phyloP scores from a whole-genome alignment of 2,329 filamentous ascomycete species.

The Bisporella sp. region DNA sequence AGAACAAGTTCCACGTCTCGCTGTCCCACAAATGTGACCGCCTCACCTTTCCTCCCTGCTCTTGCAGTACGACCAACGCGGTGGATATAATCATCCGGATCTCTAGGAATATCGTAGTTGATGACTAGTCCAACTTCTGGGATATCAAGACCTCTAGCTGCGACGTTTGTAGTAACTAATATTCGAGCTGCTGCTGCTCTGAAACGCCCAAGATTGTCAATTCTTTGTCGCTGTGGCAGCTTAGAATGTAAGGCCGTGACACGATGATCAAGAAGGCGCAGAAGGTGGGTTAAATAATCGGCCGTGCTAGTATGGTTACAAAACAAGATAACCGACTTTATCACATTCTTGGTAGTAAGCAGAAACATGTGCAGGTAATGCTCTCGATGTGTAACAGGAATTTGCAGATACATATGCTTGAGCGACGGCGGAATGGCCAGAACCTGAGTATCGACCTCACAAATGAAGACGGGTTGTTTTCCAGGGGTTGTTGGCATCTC shows the following conservation, averaged over 20 bases:
- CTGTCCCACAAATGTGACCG: constrained; percentile 86
- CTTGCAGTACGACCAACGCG: constrained; percentile 91
- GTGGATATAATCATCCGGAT: constrained; percentile 96
- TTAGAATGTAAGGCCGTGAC: constrained; percentile 88
- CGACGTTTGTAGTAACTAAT: constrained; percentile 91
- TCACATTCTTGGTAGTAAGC: constrained; percentile 65
- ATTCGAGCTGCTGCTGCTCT: constrained; percentile 82
- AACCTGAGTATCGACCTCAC: constrained; percentile 72
- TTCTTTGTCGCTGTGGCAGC: constrained; percentile 77
- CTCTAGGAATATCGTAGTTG: constrained; percentile 94
- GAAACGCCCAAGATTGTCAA: constrained; percentile 85
- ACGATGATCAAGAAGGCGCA: constrained; percentile 79
- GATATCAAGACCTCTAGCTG: constrained; percentile 89
- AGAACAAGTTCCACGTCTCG: constrained; percentile 86
- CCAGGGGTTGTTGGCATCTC: constrained; percentile 62
- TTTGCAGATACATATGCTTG: constrained; percentile 76
- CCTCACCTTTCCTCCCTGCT: constrained; percentile 76
- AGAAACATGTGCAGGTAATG: constrained; percentile 90
- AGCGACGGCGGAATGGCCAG: constrained; percentile 77
- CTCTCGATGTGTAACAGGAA: constrained; percentile 88
- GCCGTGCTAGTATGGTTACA: constrained; percentile 88
- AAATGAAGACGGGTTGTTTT: constrained; percentile 76
- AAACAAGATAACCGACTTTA: constrained; percentile 84
- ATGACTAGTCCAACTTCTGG: constrained; percentile 84
- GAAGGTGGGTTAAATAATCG: constrained; percentile 79